Percentiles rank a stretch among this genome's conserved stretches.
These are phyloP conservation scores for Boletus smithii DNA, from an alignment of 1,284 basidiomycete species.

Conservation along the genomic window DNA sequence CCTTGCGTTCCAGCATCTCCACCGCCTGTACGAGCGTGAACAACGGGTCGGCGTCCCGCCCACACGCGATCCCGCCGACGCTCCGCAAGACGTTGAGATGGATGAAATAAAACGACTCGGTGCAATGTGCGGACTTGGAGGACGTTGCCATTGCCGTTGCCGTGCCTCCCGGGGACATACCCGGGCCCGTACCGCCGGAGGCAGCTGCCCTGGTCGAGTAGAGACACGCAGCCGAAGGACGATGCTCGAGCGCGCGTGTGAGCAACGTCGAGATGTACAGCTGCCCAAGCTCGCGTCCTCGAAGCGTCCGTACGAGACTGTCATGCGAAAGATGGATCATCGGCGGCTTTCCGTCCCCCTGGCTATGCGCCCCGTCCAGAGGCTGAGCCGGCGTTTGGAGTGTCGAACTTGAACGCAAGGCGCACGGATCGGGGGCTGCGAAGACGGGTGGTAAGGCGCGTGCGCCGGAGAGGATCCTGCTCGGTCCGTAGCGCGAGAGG, in stretches of 20 bases:
- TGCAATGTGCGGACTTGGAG: conserved; percentile 44
- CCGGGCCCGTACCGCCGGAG: no score
- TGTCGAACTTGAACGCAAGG: neutral
- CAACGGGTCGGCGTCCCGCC: conserved; percentile 69
- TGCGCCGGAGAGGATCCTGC: conserved; percentile 58
- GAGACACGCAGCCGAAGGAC: conserved; percentile 49
- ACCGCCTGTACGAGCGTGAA: conserved; percentile 62
- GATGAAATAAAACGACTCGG: conserved; percentile 71
- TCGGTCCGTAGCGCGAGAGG: conserved; percentile 65
- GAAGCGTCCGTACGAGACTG: conserved; percentile 49
- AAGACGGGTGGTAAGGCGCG: conserved; percentile 25
- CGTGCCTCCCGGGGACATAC: no score
- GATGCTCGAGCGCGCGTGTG: conserved; percentile 49
- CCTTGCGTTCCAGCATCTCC: conserved; percentile 66
- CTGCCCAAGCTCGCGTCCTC: conserved; percentile 63
- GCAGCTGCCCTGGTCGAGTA: conserved; percentile 28
- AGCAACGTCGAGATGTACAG: conserved; percentile 61
- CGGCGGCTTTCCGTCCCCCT: conserved; percentile 1
- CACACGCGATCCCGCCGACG: conserved; percentile 64
- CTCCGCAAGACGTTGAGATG: conserved; percentile 66
- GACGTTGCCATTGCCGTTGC: neutral
- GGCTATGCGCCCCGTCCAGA: no score
- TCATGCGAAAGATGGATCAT: conserved; percentile 40
- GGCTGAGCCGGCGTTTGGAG: no score
- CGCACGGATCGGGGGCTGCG: conserved; percentile 25